Percentiles rank a stretch among this genome's conserved stretches.
These are phyloP conservation scores for Diddensiella caesifluorescens DNA, from an alignment of 805 yeast genomes.

Conservation along the genomic window DNA sequence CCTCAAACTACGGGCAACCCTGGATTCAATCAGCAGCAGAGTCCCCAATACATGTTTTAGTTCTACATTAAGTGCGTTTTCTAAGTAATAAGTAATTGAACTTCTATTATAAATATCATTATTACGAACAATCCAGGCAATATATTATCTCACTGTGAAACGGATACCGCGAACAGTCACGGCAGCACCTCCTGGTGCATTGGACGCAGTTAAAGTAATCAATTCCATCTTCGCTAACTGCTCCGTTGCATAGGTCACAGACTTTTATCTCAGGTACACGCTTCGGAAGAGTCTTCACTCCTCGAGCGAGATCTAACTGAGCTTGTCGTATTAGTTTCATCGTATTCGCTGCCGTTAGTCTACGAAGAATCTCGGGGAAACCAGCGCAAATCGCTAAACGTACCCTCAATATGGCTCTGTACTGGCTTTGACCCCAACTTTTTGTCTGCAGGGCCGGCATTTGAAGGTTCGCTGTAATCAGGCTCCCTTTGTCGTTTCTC, in stretches of 20 bases:
- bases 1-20: slow-evolving; percentile 49
- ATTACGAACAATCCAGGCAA: too few species aligned
- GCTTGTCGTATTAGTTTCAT: slow-evolving; percentile 15
- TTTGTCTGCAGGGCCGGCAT: too few species aligned
- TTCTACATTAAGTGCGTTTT: too few species aligned
- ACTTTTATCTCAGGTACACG: neutral
- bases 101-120: too few species aligned
- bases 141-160: too few species aligned
- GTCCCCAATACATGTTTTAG: slow-evolving; percentile 14
- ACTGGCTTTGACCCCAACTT: slow-evolving; percentile 7
- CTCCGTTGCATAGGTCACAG: slow-evolving; percentile 19
- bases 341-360: slow-evolving; percentile 5
- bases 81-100: too few species aligned
- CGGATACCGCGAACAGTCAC: slow-evolving; percentile 19
- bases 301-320: slow-evolving; percentile 17
- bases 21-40: slow-evolving; percentile 23
- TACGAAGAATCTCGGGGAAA: too few species aligned
- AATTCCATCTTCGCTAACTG: slow-evolving; percentile 4
- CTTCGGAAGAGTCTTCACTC: neutral
- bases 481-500: too few species aligned
- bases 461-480: too few species aligned
- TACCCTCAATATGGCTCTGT: slow-evolving; percentile 3
- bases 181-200: slow-evolving; percentile 19
- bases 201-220: slow-evolving; percentile 13
- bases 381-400: too few species aligned